Evolutionary conservation across 768 basidiomycete genomes (phyloP).

Genomic region (Pholiota molesta): DNA sequence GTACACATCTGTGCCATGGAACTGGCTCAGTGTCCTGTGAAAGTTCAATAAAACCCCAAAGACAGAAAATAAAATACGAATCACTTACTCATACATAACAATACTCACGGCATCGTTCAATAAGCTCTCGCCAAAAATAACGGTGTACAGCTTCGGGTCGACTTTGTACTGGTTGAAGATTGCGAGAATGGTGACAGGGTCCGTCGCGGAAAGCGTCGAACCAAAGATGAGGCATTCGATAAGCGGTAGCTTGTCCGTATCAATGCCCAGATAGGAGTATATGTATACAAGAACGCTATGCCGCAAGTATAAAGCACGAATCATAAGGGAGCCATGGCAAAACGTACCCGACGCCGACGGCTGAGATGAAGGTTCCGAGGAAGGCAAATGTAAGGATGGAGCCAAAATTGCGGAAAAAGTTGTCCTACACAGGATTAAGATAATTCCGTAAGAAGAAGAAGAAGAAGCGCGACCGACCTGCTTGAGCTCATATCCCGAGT

Average conservation of each 20-base stretch:
- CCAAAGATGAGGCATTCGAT: slow-evolving; percentile 97
- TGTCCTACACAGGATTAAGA: slow-evolving; percentile 61
- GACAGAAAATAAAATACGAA: neutral
- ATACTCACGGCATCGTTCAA: slow-evolving; percentile 99
- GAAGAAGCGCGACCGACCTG: slow-evolving; percentile 58
- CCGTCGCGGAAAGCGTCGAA: slow-evolving; percentile 95
- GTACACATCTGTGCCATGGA: slow-evolving; percentile 88
- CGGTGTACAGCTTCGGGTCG: slow-evolving; percentile 94
- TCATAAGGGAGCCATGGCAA: neutral
- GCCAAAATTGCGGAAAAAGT: slow-evolving; percentile 98
- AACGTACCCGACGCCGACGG: slow-evolving; percentile 92
- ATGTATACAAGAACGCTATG: slow-evolving; percentile 90
- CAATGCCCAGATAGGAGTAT: slow-evolving; percentile 91
- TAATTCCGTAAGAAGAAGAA: neutral
- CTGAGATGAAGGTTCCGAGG: slow-evolving; percentile 93
- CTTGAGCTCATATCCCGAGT: slow-evolving; percentile 97
- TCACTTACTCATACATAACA: slow-evolving; percentile 99
- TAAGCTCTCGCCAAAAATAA: slow-evolving; percentile 97
- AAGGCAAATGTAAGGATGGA: slow-evolving; percentile 95
- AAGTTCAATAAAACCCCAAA: neutral
- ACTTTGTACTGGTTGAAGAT: slow-evolving; percentile 99
- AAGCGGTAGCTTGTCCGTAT: slow-evolving; percentile 81
- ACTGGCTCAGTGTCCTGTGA: slow-evolving; percentile 84
- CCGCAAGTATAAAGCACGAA: slow-evolving; percentile 49
- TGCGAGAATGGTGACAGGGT: slow-evolving; percentile 96